Evolutionary conservation across 2,329 filamentous ascomycete genomes (phyloP), one percentile per base, ranked within the genome.

Genomic region (Taxawa tesnikishii): DNA sequence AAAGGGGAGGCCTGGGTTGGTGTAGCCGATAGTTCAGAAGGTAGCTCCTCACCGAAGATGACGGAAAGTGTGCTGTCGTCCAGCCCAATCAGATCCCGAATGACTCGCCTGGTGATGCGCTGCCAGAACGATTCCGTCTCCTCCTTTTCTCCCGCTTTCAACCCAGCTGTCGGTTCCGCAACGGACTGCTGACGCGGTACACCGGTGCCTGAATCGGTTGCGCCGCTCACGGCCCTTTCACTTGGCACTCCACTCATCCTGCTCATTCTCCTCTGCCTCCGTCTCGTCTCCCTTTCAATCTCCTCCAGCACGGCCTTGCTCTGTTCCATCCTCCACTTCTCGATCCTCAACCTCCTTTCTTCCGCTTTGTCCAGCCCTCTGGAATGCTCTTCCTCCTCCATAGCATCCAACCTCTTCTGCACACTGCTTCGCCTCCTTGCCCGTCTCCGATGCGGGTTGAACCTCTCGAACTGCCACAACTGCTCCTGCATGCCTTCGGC

Each of bases 321-420:
- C 53, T 98, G 87, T 49, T 96, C 88, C 49, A 92, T 59, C 34
- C 87, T 73, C 90, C 90, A 98, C 31, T 74, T 72, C 56, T 96
- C 88, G 50, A 98, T 93, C 38, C 88, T 73, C 45, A 78, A 74
- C 50, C 78, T 80, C 50, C 80, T 78, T 44, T 94, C 84, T 25
- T 71, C 63, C 41, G 61, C 58, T 6, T 84, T 79, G 25, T 76
- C 70, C 16, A 66, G 58, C 21, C 63, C 59, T 11, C 43, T n/a
- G 14, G 7, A 11, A 26, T 72, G 67, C 23, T 67, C 63, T 28
- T 56, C 48, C 43, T 73, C 62, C 38, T 68, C 65, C 25, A 75
- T 53, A 8, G 63, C 60, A 42, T 73, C 70, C 9, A 76, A 46
- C 35, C 67, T 62, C 36, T 63, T 59, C 49, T 75, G 70, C 5